Percentiles rank a stretch among this genome's conserved stretches.
Conservation (phyloP, 73 alveolate genomes). For the Blepharisma japonicum region DNA sequence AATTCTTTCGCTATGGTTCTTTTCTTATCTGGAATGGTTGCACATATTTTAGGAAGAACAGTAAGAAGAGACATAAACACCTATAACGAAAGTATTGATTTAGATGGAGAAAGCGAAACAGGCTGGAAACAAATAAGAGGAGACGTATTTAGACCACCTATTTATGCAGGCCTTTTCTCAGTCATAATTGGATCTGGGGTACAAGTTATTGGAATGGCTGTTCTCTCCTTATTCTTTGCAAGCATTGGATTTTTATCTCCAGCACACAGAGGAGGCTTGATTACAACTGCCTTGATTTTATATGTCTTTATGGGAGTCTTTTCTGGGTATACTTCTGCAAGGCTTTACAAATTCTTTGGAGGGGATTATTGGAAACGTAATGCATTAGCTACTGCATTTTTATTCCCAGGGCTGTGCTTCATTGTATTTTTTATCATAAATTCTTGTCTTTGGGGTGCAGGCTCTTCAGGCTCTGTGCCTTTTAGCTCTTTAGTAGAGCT, state of each 20-base stretch:
- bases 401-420: slow-evolving; percentile 44
- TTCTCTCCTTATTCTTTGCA: background rate
- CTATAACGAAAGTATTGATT: background rate
- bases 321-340: slow-evolving; percentile 43
- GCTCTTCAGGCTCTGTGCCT: slow-evolving; percentile 40
- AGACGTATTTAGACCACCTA: slow-evolving; percentile 21
- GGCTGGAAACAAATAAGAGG: slow-evolving; percentile 35
- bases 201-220: background rate
- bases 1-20: slow-evolving; percentile 18
- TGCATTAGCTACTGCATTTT: slow-evolving; percentile 31
- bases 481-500: slow-evolving; percentile 28
- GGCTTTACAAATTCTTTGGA: slow-evolving; percentile 43
- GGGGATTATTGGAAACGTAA: slow-evolving; percentile 40
- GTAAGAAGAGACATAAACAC: slow-evolving; percentile 1
- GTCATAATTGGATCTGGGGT: slow-evolving; percentile 31
- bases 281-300: slow-evolving; percentile 10
- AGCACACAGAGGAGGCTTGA: slow-evolving; percentile 14
- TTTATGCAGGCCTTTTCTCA: background rate
- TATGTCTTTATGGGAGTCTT: slow-evolving; percentile 42
- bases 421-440: slow-evolving; percentile 24
- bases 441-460: slow-evolving; percentile 31
- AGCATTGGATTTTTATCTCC: slow-evolving; percentile 21
- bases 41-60: slow-evolving; percentile 29
- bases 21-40: slow-evolving; percentile 27
- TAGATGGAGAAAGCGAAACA: slow-evolving; percentile 18